These are phyloP conservation scores for Chlorophyllum brunneum DNA, from an alignment of 768 basidiomycete genomes.

Conservation along the genomic window DNA sequence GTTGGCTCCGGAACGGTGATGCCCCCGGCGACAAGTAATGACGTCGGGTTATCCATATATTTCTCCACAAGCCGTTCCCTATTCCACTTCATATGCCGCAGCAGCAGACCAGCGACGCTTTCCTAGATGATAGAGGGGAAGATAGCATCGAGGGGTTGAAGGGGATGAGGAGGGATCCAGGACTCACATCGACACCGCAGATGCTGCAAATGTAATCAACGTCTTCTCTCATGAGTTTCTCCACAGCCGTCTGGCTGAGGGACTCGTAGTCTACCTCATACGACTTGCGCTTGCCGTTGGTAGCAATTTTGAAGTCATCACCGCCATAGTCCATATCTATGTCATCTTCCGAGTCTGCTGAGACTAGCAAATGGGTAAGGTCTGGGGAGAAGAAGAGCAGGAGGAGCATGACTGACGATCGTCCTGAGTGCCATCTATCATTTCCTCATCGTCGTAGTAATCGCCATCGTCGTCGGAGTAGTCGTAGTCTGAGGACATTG, in stretches of 20 bases:
- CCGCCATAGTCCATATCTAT: conserved; percentile 63
- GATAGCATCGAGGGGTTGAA: background rate
- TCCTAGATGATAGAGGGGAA: conserved; percentile 36
- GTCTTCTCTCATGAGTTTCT: conserved; percentile 73
- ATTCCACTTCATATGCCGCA: conserved; percentile 91
- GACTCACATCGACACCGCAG: conserved; percentile 83
- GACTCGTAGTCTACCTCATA: conserved; percentile 88
- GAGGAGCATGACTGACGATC: conserved; percentile 35
- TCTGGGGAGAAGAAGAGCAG: background rate
- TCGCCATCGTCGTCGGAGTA: conserved; percentile 65
- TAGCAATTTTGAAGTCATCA: conserved; percentile 58
- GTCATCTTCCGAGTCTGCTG: conserved; percentile 46
- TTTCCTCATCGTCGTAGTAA: conserved; percentile 71
- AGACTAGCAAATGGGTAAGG: conserved; percentile 10
- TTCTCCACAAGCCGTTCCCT: conserved; percentile 94
- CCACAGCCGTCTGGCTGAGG: conserved; percentile 67
- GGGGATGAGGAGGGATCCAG: conserved; percentile 4
- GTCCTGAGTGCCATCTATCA: conserved; percentile 63
- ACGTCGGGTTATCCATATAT: conserved; percentile 89
- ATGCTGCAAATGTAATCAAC: conserved; percentile 86
- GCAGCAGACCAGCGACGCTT: conserved; percentile 68
- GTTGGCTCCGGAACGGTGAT: conserved; percentile 41
- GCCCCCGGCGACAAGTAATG: conserved; percentile 73
- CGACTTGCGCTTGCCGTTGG: conserved; percentile 56
- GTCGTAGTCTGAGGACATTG: conserved; percentile 62